Conservation (phyloP, 2,329 filamentous ascomycete species). For the Paracamarosporium sp. region DNA sequence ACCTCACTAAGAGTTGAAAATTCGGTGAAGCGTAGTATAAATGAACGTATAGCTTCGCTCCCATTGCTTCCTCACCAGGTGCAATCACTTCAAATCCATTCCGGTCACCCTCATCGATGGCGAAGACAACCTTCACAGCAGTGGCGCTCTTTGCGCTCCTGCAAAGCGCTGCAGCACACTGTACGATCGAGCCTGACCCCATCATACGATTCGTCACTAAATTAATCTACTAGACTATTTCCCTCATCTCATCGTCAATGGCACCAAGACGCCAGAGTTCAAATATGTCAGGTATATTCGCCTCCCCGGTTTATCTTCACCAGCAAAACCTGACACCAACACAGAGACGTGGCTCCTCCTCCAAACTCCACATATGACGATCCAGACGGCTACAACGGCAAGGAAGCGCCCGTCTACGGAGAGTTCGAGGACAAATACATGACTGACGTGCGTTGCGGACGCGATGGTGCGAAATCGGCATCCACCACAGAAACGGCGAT, state of each 20-base stretch:
- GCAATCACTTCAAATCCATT: neutral
- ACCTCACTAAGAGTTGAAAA: neutral
- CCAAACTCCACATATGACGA: neutral
- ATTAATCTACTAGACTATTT: slow-evolving; percentile 11
- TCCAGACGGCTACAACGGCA: slow-evolving; percentile 9
- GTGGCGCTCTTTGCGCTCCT: slow-evolving; percentile 1
- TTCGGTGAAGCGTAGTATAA: neutral
- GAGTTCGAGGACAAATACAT: slow-evolving; percentile 9
- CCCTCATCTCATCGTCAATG: slow-evolving; percentile 13
- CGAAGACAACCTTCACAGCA: neutral
- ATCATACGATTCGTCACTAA: neutral
- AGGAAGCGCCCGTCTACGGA: slow-evolving; percentile 12
- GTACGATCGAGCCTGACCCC: neutral
- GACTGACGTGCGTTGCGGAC: slow-evolving; percentile 13
- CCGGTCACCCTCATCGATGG: neutral
- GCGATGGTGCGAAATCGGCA: neutral
- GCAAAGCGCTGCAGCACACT: slow-evolving; percentile 6
- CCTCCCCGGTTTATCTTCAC: neutral
- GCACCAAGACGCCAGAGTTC: slow-evolving; percentile 9
- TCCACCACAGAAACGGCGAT: slow-evolving; percentile 2
- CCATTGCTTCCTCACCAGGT: neutral
- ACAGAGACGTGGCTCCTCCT: slow-evolving; percentile 5
- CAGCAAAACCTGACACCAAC: neutral
- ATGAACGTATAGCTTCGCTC: neutral
- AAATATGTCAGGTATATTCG: slow-evolving; percentile 11